Conservation (phyloP, 2,329 filamentous ascomycete genomes). For the Talaromyces sp. region DNA sequence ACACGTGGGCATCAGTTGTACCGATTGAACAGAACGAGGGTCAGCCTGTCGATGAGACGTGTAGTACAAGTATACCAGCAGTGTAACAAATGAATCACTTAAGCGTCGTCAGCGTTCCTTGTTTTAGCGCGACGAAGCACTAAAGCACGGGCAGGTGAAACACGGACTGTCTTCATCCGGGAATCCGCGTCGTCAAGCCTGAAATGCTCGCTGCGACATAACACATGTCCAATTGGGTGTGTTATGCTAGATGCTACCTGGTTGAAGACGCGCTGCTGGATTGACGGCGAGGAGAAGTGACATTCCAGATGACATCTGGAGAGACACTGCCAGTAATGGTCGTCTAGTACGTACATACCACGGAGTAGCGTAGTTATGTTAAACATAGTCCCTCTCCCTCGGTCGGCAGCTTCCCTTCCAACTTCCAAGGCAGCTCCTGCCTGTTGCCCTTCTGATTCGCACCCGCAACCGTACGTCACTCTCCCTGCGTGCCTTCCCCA, state of each 20-base stretch:
- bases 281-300: not conserved
- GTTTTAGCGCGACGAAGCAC: not conserved
- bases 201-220: conserved; percentile 2
- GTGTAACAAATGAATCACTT: not conserved
- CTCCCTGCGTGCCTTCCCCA: not conserved
- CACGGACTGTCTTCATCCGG: conserved; percentile 10
- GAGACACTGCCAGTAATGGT: not conserved
- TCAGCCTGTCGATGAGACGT: not conserved
- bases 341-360: not conserved
- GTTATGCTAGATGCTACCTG: not conserved
- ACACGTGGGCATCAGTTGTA: not conserved
- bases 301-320: not conserved
- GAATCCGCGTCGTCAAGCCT: conserved; percentile 13
- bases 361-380: too few relatives aligned
- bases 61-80: too few relatives aligned
- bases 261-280: not conserved
- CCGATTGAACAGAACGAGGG: not conserved
- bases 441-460: conserved; percentile 1
- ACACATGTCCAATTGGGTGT: not conserved
- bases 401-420: not conserved
- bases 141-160: conserved; percentile 1
- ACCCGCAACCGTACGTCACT: conserved; percentile 15
- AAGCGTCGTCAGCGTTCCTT: not conserved
- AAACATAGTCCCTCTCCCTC: not conserved
- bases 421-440: not conserved